phyloP scores from a whole-genome alignment of 1,139 yeast species.

The Zhuliangozyma blackwelliae region DNA sequence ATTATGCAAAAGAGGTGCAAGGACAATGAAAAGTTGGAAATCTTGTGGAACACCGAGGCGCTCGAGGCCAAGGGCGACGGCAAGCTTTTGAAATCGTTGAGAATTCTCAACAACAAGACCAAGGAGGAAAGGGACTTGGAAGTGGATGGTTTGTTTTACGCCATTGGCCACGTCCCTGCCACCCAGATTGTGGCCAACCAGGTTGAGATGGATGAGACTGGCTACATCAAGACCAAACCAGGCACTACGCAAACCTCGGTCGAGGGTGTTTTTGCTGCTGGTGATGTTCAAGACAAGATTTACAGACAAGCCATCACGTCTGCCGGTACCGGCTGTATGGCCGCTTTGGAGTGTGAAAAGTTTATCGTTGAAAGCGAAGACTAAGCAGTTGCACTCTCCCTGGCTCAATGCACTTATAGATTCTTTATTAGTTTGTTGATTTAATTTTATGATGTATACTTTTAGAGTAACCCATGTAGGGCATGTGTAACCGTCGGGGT shows the following conservation, averaged over 20 bases:
- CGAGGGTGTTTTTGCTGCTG: conserved; percentile 95
- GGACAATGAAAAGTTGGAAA: conserved; percentile 82
- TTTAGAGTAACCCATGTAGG: too few species aligned
- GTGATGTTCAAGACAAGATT: conserved; percentile 96
- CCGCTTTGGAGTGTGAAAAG: conserved; percentile 93
- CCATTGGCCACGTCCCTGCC: conserved; percentile 97
- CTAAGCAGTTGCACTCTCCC: not conserved
- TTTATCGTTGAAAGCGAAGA: conserved; percentile 66
- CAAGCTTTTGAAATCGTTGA: conserved; percentile 58
- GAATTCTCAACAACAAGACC: conserved; percentile 68
- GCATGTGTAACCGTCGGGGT: too few species aligned
- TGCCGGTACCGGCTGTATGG: conserved; percentile 99
- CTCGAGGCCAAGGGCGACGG: conserved; percentile 92
- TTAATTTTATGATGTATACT: too few species aligned
- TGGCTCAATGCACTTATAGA: too few species aligned
- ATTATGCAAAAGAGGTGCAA: conserved; percentile 94
- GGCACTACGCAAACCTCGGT: conserved; percentile 87
- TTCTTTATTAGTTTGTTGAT: too few species aligned
- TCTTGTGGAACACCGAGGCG: conserved; percentile 82
- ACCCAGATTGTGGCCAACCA: conserved; percentile 71
- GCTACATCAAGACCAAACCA: conserved; percentile 83
- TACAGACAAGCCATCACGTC: conserved; percentile 99
- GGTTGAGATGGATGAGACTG: conserved; percentile 79
- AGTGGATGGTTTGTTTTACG: conserved; percentile 93
- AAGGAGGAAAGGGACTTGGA: conserved; percentile 63